Base-by-base conservation (phyloP, 768 basidiomycete genomes). In the Kwoniella pini region DNA sequence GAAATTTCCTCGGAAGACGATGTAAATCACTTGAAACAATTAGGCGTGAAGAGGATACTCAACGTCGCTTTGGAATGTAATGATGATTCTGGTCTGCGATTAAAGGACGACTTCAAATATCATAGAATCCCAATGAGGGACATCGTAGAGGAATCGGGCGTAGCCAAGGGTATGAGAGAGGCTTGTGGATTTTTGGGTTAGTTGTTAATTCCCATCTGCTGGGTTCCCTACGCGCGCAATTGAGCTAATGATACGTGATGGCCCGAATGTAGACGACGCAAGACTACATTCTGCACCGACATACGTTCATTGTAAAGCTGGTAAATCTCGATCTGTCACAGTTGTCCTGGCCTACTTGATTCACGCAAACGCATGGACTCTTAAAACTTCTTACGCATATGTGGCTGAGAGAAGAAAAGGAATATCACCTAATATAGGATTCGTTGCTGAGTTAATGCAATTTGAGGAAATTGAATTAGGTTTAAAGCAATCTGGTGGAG, bases 331-430 rank as follows among this genome's bases (percentile, higher is more conserved):
- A 13, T 94, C 91, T 0, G 94, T 96, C 27, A 96, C 94, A 0
- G 92, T 93, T 12, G 94, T 96, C 39, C 91, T 98, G 82, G 94
- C 91, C 2, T 97, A 96, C 76, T 88, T 98, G 57, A 96, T 98
- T 65, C 94, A 96, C 70, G 90, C 93, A 10, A 93, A 96, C 73
- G 92, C 93, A 74, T 97, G 95, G 95, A 89, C 92, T 19, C 84
- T 97, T 40, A 88, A 91, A 30, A 85, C 86, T 36, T 91, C 95
- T 1, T 98, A 97, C 75, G 81, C 87, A 0, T 96, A 92, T 73
- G 94, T 98, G 24, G 84, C 91, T 39, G 94, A 94, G 69, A 85
- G 92, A 9, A 86, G 95, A 33, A 91, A 91, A 68, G 92, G 92
- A 65, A 95, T 97, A 67, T 93, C 90, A 13, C 95, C 94, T 10